A percentile compares a stretch with the other conserved stretches of the same genome.
Evolutionary conservation across 495 filamentous ascomycete species (phyloP).

Genomic region (Neurospora sp.): DNA sequence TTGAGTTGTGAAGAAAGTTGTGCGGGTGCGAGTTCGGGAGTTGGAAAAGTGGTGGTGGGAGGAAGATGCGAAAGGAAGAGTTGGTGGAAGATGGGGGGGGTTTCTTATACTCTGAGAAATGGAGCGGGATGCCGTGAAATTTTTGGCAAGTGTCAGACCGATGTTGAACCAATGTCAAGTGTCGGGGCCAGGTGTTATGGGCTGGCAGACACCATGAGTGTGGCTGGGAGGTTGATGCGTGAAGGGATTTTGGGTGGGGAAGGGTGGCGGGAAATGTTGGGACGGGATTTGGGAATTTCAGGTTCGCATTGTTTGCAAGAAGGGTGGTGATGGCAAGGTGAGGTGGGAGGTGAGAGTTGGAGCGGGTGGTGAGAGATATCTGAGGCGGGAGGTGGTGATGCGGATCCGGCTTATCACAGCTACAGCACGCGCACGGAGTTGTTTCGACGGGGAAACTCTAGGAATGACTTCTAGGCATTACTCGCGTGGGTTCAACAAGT

Average conservation of each 20-base stretch:
- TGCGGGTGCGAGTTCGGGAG: not conserved
- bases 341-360: not conserved
- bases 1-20: not conserved
- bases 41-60: not conserved
- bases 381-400: not conserved
- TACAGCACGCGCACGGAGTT: too few relatives aligned
- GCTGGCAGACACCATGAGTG: not conserved
- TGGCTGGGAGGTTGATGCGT: not conserved
- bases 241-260: not conserved
- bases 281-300: not conserved
- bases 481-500: not conserved
- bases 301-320: not conserved
- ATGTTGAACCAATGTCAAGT: not conserved
- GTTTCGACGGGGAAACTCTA: too few relatives aligned
- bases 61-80: not conserved
- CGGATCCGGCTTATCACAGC: not conserved
- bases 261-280: not conserved
- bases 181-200: not conserved
- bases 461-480: not conserved
- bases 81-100: not conserved
- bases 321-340: not conserved
- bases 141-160: not conserved
- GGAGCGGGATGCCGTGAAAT: not conserved
- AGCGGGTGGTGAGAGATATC: not conserved
- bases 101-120: not conserved